Conservation (phyloP, 2,329 filamentous ascomycete species). For the Tricladium varicosporioides region DNA sequence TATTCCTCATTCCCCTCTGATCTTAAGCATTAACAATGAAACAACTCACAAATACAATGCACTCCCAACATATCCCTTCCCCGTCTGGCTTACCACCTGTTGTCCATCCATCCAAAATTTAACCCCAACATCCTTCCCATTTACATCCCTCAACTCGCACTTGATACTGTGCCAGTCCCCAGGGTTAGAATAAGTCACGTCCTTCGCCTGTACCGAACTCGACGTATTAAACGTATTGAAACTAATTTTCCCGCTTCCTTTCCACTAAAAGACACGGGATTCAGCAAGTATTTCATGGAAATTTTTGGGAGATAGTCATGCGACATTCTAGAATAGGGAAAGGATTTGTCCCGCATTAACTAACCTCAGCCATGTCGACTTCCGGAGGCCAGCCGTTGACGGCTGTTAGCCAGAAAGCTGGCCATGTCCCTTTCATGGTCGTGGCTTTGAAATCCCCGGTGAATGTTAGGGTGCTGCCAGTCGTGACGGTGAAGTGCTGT, state of each 20-base stretch:
- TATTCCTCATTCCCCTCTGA: background rate
- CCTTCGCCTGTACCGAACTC: slow-evolving; percentile 43
- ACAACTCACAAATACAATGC: slow-evolving; percentile 29
- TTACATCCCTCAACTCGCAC: slow-evolving; percentile 47
- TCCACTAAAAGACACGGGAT: no score
- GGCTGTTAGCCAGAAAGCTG: slow-evolving; percentile 57
- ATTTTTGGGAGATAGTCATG: no score
- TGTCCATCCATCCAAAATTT: slow-evolving; percentile 54
- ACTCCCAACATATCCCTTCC: slow-evolving; percentile 47
- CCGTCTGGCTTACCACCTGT: slow-evolving; percentile 49
- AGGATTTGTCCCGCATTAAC: no score
- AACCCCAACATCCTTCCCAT: slow-evolving; percentile 50
- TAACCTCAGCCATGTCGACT: slow-evolving; percentile 59
- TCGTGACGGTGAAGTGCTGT: slow-evolving; percentile 39
- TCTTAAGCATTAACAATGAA: no score
- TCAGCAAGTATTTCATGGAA: no score
- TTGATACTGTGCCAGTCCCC: slow-evolving; percentile 47
- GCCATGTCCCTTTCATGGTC: slow-evolving; percentile 48
- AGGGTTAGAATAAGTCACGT: slow-evolving; percentile 47
- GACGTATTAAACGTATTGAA: slow-evolving; percentile 56
- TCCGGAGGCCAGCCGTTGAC: slow-evolving; percentile 56
- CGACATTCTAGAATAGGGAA: no score
- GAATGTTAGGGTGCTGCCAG: slow-evolving; percentile 40
- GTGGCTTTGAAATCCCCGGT: slow-evolving; percentile 39
- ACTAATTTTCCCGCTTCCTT: slow-evolving; percentile 51